Percentiles rank a stretch among this genome's conserved stretches.
These are phyloP conservation scores for Psophocarpus tetragonolobus DNA, from an alignment of 306 rosid species.

Conservation along the genomic window DNA sequence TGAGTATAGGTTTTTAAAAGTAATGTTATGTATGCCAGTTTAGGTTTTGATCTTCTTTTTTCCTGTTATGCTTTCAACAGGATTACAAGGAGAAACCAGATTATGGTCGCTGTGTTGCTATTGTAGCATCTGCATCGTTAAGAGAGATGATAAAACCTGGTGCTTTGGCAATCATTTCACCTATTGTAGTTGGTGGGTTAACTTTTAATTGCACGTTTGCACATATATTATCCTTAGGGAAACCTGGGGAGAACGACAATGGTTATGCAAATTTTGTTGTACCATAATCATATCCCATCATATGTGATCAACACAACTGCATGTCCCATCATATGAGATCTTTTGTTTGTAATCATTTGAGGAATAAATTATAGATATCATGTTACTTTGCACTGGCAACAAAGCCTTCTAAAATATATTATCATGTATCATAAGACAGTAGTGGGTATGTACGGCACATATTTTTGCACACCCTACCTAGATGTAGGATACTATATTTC, in stretches of 20 bases:
- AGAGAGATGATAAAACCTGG: slow-evolving; percentile 99
- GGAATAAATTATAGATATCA: background rate
- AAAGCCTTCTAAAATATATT: background rate
- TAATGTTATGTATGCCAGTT: slow-evolving; percentile 23
- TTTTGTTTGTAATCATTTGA: slow-evolving; percentile 13
- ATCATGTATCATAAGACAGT: slow-evolving; percentile 12
- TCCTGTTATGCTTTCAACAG: slow-evolving; percentile 45
- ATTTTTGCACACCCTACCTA: background rate
- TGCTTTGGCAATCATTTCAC: slow-evolving; percentile 93
- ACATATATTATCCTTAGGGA: background rate
- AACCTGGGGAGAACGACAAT: slow-evolving; percentile 16
- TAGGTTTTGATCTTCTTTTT: slow-evolving; percentile 14
- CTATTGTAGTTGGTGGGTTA: slow-evolving; percentile 79
- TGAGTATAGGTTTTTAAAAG: slow-evolving; percentile 48
- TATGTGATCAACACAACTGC: background rate
- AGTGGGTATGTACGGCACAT: background rate
- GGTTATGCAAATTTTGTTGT: slow-evolving; percentile 10
- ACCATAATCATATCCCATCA: slow-evolving; percentile 5
- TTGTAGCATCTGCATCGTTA: slow-evolving; percentile 93
- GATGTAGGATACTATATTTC: background rate
- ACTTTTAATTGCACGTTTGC: slow-evolving; percentile 7
- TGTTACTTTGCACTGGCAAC: background rate
- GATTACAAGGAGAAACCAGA: slow-evolving; percentile 96
- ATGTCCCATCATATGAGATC: background rate
- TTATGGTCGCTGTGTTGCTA: slow-evolving; percentile 96